Evolutionary conservation across 306 rosid species (phyloP).

Genomic region (Ammopiptanthus mongolicus): DNA sequence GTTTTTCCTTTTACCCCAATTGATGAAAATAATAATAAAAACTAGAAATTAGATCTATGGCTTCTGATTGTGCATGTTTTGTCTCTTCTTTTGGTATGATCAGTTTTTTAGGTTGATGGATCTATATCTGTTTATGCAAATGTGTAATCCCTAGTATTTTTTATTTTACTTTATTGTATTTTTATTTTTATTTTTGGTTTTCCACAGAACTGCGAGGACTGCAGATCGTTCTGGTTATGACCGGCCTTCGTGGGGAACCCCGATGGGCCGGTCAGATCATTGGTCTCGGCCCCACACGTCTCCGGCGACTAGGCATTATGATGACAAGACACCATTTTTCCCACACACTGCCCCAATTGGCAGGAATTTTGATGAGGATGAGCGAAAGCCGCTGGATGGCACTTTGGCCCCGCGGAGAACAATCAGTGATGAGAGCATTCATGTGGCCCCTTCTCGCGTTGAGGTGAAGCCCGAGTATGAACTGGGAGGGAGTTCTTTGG

Average conservation of each 20-base stretch:
- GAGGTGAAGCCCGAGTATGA: constrained; percentile 57
- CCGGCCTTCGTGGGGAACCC: constrained; percentile 72
- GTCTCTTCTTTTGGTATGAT: not conserved
- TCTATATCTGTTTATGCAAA: constrained; percentile 5
- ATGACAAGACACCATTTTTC: constrained; percentile 70
- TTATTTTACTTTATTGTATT: not conserved
- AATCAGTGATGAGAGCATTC: constrained; percentile 66
- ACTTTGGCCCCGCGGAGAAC: constrained; percentile 60
- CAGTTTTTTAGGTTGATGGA: constrained; percentile 11
- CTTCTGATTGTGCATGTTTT: not conserved
- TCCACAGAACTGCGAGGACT: constrained; percentile 51
- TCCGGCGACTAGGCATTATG: constrained; percentile 70
- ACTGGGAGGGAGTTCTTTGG: constrained; percentile 44
- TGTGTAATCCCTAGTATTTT: not conserved
- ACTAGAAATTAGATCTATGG: constrained; percentile 25
- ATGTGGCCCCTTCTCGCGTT: constrained; percentile 32
- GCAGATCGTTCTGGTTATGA: constrained; percentile 75
- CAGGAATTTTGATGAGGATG: constrained; percentile 95
- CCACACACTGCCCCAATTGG: constrained; percentile 71
- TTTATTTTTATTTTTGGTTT: not conserved
- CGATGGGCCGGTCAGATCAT: constrained; percentile 64
- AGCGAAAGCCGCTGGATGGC: constrained; percentile 88
- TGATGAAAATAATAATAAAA: not conserved
- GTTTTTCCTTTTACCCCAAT: not conserved
- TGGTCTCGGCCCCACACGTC: constrained; percentile 90